Base-by-base conservation (phyloP, 116 monocot genomes). In the Iris pallida region DNA sequence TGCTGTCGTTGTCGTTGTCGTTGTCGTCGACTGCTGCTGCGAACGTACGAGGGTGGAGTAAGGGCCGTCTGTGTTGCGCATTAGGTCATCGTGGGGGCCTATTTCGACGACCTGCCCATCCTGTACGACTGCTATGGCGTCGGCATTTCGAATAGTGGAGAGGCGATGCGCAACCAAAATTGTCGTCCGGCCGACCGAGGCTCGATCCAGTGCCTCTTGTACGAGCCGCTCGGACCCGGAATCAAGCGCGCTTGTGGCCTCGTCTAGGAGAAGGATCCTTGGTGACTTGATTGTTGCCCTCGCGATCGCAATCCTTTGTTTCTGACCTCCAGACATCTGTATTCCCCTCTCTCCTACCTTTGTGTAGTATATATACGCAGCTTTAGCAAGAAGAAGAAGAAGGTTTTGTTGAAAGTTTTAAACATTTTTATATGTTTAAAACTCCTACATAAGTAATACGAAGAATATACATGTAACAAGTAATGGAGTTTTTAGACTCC, bases 231-330 rank as follows among this genome's bases (percentile, higher is more conserved):
- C 93, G 1, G 90, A 89, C 56, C 90, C 80, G 6, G 85, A 73
- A 70, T 94, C 93, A 4, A 93, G 79, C 5, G 86, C 93, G 57
- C 89, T 88, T n/a, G 92, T 92, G 58, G 88, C 92, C 70, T 92
- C 92, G 67, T 92, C 92, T 2, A 93, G 78, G 42, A 93, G 80
- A 55, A 93, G 86, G 48, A 93, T 89, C 61, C 78, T 83, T 0
- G 93, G 93, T 5, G 81, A 78, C 63, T 78, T 84, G n/a, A 93
- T 63, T 8, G 90, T 57, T 0, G 93, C 93, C 40, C 93, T 57
- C 0, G 90, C 90, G 9, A 93, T 89, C 10, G 93, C 88, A 20
- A 93, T 86, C 42, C 88, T 65, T 55, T 88, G 88, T 65, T 92
- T 92, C 57, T 92, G 88, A 0, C 88, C 92, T 5, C 89, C 93